These are phyloP conservation scores for Dryas drummondii DNA, from an alignment of 306 rosid species.

Conservation along the genomic window DNA sequence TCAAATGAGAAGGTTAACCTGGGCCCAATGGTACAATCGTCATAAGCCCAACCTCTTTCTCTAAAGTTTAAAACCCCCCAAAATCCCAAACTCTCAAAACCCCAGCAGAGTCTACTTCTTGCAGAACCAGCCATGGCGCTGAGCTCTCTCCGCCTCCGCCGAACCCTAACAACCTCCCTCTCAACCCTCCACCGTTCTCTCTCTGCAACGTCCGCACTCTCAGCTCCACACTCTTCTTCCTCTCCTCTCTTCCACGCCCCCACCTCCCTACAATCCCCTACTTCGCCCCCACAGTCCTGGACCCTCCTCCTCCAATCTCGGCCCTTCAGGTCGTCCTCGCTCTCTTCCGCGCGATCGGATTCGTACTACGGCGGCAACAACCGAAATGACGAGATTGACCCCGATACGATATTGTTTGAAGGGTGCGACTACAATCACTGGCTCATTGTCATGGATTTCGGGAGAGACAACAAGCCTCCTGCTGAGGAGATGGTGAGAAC, in stretches of 20 bases:
- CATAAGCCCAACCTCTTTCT: no score
- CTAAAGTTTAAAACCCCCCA: no score
- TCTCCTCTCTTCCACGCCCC: background rate
- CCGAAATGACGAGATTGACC: slow-evolving; percentile 50
- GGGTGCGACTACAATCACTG: slow-evolving; percentile 91
- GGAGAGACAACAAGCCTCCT: slow-evolving; percentile 44
- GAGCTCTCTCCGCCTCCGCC: slow-evolving; percentile 57
- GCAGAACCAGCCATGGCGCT: slow-evolving; percentile 54
- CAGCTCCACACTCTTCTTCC: slow-evolving; percentile 20
- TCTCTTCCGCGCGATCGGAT: slow-evolving; percentile 35
- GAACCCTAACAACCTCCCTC: slow-evolving; percentile 24
- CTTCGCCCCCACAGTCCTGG: slow-evolving; percentile 9
- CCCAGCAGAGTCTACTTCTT: slow-evolving; percentile 21
- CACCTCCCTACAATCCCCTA: background rate
- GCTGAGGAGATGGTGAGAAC: slow-evolving; percentile 58
- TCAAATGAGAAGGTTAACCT: no score
- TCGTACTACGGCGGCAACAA: slow-evolving; percentile 6
- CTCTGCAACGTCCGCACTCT: slow-evolving; percentile 7
- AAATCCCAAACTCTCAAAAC: slow-evolving; percentile 22
- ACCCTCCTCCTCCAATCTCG: slow-evolving; percentile 30
- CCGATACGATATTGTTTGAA: slow-evolving; percentile 69
- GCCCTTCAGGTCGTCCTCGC: slow-evolving; percentile 41
- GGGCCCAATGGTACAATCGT: no score
- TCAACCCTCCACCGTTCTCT: slow-evolving; percentile 41
- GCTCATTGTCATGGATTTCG: slow-evolving; percentile 72